These are phyloP conservation scores for Eleusine coracana DNA, from an alignment of 176 grass and related monocot genomes.

Conservation along the genomic window DNA sequence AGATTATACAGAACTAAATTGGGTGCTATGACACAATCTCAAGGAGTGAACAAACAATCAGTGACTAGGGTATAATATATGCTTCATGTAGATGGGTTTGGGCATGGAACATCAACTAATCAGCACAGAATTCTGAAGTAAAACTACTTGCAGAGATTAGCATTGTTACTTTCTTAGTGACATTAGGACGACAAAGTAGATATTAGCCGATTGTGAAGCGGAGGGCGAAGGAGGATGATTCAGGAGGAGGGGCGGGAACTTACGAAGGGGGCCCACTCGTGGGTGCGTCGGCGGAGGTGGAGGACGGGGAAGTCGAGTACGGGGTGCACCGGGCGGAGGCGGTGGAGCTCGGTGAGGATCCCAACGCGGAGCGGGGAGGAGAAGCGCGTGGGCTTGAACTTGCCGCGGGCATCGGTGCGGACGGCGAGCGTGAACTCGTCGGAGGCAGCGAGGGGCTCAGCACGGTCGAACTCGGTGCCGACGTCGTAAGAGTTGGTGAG, in stretches of 20 bases:
- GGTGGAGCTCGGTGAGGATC: slow-evolving; percentile 91
- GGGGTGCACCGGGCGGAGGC: slow-evolving; percentile 57
- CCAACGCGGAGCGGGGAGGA: slow-evolving; percentile 80
- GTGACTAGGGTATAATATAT: not conserved
- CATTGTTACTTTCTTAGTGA: slow-evolving; percentile 13
- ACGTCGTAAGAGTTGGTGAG: slow-evolving; percentile 91
- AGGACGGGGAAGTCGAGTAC: slow-evolving; percentile 80
- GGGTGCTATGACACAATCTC: slow-evolving; percentile 11
- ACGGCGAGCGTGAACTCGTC: slow-evolving; percentile 79
- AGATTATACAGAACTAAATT: not conserved
- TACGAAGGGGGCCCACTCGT: slow-evolving; percentile 89
- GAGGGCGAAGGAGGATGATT: not conserved
- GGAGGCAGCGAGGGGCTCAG: slow-evolving; percentile 55
- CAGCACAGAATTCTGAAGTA: not conserved
- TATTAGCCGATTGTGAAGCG: not conserved
- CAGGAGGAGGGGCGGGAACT: slow-evolving; percentile 3
- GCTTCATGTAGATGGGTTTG: slow-evolving; percentile 4
- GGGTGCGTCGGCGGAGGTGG: slow-evolving; percentile 80
- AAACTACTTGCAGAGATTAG: slow-evolving; percentile 9
- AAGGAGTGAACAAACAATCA: not conserved
- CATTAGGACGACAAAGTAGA: not conserved
- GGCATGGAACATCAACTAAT: slow-evolving; percentile 21
- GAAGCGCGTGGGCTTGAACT: slow-evolving; percentile 84
- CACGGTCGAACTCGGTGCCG: slow-evolving; percentile 68
- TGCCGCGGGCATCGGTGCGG: slow-evolving; percentile 69